phyloP scores from a whole-genome alignment of 2,329 filamentous ascomycete species.

The Hirsutella thompsonii region DNA sequence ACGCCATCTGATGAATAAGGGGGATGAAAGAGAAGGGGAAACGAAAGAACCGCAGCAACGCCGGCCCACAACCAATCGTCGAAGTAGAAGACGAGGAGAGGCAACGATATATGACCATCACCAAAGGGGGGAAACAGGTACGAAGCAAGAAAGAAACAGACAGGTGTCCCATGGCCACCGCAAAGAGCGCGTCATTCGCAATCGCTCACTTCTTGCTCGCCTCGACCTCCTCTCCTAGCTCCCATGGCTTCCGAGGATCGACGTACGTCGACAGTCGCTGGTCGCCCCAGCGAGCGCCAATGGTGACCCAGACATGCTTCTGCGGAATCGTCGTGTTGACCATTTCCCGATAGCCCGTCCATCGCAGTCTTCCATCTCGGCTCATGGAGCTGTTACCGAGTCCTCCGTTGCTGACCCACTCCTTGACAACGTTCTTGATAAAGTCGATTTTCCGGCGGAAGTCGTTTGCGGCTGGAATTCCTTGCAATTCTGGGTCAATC shows the following conservation, averaged over 20 bases:
- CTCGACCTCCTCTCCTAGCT: constrained; percentile 41
- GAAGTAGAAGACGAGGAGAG: no score
- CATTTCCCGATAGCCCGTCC: constrained; percentile 45
- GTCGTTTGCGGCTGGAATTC: constrained; percentile 58
- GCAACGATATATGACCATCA: no score
- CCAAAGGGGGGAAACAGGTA: no score
- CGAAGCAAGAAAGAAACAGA: no score
- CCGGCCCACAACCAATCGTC: no score
- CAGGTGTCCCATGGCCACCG: no score
- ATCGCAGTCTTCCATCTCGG: constrained; percentile 39
- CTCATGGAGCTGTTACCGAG: constrained; percentile 54
- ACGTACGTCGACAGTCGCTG: constrained; percentile 40
- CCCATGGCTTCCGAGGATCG: constrained; percentile 38
- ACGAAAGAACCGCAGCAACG: no score
- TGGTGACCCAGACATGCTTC: constrained; percentile 57
- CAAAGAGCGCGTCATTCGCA: not conserved
- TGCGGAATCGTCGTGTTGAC: constrained; percentile 34
- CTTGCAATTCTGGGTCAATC: constrained; percentile 46
- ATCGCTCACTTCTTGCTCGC: constrained; percentile 14
- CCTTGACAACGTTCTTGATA: constrained; percentile 51
- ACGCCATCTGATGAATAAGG: no score
- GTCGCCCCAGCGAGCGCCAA: constrained; percentile 51
- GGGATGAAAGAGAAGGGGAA: not conserved
- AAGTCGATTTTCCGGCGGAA: constrained; percentile 65
- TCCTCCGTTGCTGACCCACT: constrained; percentile 60